phyloP scores from a whole-genome alignment of 1,284 basidiomycete species.

The Pyrrhoderma lamaoense region DNA sequence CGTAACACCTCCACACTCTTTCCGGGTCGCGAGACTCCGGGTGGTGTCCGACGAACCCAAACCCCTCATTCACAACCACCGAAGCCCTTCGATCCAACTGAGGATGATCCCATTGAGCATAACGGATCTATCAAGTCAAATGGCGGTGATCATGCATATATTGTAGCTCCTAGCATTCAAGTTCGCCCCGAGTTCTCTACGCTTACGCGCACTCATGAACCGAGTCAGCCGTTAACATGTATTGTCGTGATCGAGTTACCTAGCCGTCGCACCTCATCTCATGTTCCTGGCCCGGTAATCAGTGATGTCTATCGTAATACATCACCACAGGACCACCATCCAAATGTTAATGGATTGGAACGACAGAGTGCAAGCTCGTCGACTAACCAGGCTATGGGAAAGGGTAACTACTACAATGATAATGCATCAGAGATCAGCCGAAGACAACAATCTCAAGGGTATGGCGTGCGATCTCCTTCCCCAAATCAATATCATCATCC shows the following conservation, averaged over 20 bases:
- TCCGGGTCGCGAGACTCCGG: slow-evolving; percentile 55
- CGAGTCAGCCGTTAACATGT: slow-evolving; percentile 78
- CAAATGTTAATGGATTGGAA: slow-evolving; percentile 4
- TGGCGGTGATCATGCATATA: slow-evolving; percentile 37
- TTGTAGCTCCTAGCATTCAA: slow-evolving; percentile 83
- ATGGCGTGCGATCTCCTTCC: slow-evolving; percentile 15
- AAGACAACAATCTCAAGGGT: slow-evolving; percentile 9
- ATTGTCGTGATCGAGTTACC: slow-evolving; percentile 88
- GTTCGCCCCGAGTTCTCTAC: slow-evolving; percentile 84
- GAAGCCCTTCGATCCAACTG: slow-evolving; percentile 52
- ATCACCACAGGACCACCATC: slow-evolving; percentile 25
- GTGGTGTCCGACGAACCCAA: slow-evolving; percentile 26
- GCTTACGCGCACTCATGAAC: slow-evolving; percentile 65
- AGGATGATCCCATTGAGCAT: slow-evolving; percentile 75
- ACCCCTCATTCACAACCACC: slow-evolving; percentile 23
- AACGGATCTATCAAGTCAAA: slow-evolving; percentile 39
- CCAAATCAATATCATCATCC: slow-evolving; percentile 11
- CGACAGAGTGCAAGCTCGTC: slow-evolving; percentile 10
- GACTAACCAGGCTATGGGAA: slow-evolving; percentile 1
- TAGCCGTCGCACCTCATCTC: slow-evolving; percentile 48
- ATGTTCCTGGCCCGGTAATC: slow-evolving; percentile 53
- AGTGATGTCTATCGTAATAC: slow-evolving; percentile 32
- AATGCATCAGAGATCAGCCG: slow-evolving; percentile 8
- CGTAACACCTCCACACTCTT: slow-evolving; percentile 45
- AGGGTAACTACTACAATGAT: slow-evolving; percentile 10